These are phyloP conservation scores for Vitis rotundifolia DNA, from an alignment of 164 flowering plant species.

Conservation along the genomic window DNA sequence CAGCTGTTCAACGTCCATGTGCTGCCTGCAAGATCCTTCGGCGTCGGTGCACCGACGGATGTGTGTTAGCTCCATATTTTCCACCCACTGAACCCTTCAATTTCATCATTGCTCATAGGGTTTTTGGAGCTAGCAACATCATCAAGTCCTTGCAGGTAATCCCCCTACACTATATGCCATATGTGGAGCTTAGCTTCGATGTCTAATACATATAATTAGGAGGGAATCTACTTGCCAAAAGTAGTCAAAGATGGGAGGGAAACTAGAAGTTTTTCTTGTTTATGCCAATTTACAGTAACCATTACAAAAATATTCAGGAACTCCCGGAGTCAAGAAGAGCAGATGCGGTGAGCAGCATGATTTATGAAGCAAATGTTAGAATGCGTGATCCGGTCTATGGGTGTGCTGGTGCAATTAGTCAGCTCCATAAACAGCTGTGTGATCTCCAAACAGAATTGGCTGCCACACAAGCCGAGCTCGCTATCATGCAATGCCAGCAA, in stretches of 20 bases:
- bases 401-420: conserved; percentile 71
- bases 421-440: conserved; percentile 67
- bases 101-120: conserved; percentile 79
- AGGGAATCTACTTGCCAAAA: no score
- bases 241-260: no score
- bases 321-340: conserved; percentile 65
- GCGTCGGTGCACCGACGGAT: conserved; percentile 62
- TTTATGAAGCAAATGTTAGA: conserved; percentile 73
- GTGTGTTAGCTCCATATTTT: conserved; percentile 74
- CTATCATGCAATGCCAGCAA: conserved; percentile 53
- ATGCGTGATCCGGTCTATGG: conserved; percentile 79
- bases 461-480: conserved; percentile 60
- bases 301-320: conserved; percentile 37
- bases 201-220: no score
- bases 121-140: conserved; percentile 84
- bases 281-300: neutral
- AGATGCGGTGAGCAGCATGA: conserved; percentile 86
- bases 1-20: conserved; percentile 56
- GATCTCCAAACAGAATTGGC: conserved; percentile 69
- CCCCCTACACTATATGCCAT: neutral
- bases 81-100: conserved; percentile 75
- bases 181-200: no score
- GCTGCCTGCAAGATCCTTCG: conserved; percentile 85
- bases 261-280: no score
- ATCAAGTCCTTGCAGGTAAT: conserved; percentile 77